Conservation (phyloP, 805 yeast genomes). For the Pichia californica region DNA sequence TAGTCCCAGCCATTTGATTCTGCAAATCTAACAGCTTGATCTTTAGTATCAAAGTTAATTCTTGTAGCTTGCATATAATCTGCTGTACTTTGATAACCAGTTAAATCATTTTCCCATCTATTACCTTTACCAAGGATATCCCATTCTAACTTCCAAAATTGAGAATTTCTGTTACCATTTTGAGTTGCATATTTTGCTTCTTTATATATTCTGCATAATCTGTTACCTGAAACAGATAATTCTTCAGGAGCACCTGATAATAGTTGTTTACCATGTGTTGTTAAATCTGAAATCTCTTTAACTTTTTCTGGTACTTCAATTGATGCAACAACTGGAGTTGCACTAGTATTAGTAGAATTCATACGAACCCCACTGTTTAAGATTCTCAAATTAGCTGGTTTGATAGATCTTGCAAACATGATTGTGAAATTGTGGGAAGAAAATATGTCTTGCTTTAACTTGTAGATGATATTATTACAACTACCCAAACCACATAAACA, state of each 20-base stretch:
- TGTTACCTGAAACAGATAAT: constrained; percentile 38
- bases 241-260: constrained; percentile 76
- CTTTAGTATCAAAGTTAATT: constrained; percentile 66
- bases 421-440: background rate
- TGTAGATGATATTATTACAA: no score
- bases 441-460: no score
- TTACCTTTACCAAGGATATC: constrained; percentile 69
- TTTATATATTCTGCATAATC: constrained; percentile 71
- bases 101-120: constrained; percentile 85
- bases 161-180: constrained; percentile 50
- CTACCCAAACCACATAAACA: no score
- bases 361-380: constrained; percentile 5
- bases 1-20: constrained; percentile 82
- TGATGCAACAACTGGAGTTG: constrained; percentile 12
- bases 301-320: constrained; percentile 13
- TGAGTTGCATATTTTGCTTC: constrained; percentile 80
- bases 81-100: constrained; percentile 75
- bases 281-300: constrained; percentile 14
- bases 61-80: constrained; percentile 80
- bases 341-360: constrained; percentile 4
- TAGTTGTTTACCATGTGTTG: constrained; percentile 41
- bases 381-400: background rate
- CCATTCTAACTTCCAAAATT: constrained; percentile 76
- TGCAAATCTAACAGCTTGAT: constrained; percentile 67
- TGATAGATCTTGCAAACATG: constrained; percentile 9